Base-by-base conservation (phyloP, 768 basidiomycete genomes). In the Russula dissimulans region DNA sequence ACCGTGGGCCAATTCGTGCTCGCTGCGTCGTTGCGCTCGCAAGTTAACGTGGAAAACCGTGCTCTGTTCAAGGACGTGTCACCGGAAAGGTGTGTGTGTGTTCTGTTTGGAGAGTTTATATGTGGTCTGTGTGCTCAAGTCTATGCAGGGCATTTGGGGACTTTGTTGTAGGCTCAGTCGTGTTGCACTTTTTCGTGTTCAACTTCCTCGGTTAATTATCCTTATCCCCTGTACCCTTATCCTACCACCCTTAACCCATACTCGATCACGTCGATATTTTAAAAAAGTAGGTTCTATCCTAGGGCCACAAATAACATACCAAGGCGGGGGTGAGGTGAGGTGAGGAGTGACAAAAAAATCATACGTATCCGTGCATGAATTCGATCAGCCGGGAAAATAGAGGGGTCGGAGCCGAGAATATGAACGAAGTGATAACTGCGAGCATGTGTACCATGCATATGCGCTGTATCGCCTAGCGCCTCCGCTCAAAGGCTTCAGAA, bases 121-220 rank as follows among this genome's bases (percentile, higher is more conserved):
- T 51, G 42, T 36, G n/a, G 29, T 55, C 39, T 54, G 51, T 29
- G 48, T 39, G 32, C 49, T 59, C 17, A 51, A 6, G 48, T 34
- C 41, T 18, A 3, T 38, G 11, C 70, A 99, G 97, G 69, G 97
- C 97, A 18, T 99, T 99, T 69, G 95, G 91, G 47, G 97, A 99
- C 69, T 99, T 97, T 69, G 89, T 89, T 31, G 72, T 95, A 47
- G 94, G 94, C n/a, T 95, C 92, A 3, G 86, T 98, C 63, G 85
- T 98, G 42, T 79, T 99, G 38, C 97, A 99, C 73, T 94, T 97
- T 78, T 99, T 98, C 72, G 95, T 97, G 61, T 97, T 86, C 81
- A 97, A 97, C 75, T 98, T 97, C 81, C 80, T 99, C 14, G 97
- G 95, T 72, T 98, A 12, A 72, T 43, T 14, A 12, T 34, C 14